Percentiles rank a stretch among this genome's conserved stretches.
Conservation (phyloP, 164 flowering plant species). For the Malania oleifera region DNA sequence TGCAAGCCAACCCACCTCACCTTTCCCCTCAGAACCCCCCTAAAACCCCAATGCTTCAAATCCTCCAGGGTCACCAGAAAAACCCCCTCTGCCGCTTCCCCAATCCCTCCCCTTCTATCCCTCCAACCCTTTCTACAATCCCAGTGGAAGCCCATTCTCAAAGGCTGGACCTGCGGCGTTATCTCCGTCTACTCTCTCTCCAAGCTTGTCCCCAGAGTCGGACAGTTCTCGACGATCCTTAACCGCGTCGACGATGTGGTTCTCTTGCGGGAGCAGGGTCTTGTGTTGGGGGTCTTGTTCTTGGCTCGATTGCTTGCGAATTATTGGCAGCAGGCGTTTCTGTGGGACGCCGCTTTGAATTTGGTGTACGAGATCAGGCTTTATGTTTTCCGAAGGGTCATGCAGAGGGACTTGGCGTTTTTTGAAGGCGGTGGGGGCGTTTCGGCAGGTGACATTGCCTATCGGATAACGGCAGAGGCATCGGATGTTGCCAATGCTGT, state of each 20-base stretch:
- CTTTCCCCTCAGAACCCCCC: too few species aligned
- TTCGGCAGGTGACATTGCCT: conserved; percentile 71
- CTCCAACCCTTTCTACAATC: conserved; percentile 56
- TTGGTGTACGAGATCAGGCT: conserved; percentile 48
- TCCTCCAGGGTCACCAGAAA: too few species aligned
- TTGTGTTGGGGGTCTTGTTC: conserved; percentile 40
- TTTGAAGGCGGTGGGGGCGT: conserved; percentile 64
- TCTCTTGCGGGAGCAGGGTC: conserved; percentile 32
- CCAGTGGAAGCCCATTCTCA: conserved; percentile 50
- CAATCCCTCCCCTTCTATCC: conserved; percentile 10
- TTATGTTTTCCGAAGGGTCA: conserved; percentile 56
- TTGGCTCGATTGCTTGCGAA: conserved; percentile 37
- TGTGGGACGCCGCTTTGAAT: conserved; percentile 85
- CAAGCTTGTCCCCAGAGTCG: conserved; percentile 49
- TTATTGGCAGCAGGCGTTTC: conserved; percentile 76
- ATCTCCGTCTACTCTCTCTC: conserved; percentile 73
- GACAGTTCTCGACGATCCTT: conserved; percentile 32
- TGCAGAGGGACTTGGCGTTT: conserved; percentile 71
- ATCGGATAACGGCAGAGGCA: conserved; percentile 89
- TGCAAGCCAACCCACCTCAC: too few species aligned
- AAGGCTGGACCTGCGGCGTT: conserved; percentile 83
- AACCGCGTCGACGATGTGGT: conserved; percentile 12
- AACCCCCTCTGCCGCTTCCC: too few species aligned
- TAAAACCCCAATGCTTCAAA: too few species aligned
- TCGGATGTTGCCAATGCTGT: conserved; percentile 72